Evolutionary conservation across 2,329 filamentous ascomycete genomes (phyloP), one percentile per base, ranked within the genome.

Genomic region (Pyrenochaeta sp.): DNA sequence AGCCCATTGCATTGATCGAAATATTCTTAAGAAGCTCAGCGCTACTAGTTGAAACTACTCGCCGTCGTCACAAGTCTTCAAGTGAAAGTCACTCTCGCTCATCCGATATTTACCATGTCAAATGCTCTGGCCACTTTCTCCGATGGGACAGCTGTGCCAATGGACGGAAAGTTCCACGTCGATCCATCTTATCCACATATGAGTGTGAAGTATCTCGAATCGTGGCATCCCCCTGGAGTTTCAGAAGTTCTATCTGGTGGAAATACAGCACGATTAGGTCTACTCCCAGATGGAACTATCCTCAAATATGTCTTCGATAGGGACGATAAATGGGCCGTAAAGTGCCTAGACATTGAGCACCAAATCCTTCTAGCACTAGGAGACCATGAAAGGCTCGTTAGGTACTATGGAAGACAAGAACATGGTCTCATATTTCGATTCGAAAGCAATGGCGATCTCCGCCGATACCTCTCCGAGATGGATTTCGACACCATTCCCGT

Each of bases 141-240:
- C 10, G 38, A 53, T 35, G 41, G 50, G 15, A 46, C 39, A 21
- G 27, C 50, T 9, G 52, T 53, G 17, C 52, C 52, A 17, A 48
- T 37, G 23, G 53, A 52, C 24, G 54, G 54, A 14, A 53, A 55
- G 15, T 55, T 38, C 44, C 54, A 58, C 29, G 29, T 48, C 31
- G 54, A 58, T 35, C 54, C 51, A 28, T 38, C 35, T 15, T 15
- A 36, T 38, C 51, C 48, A 21, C 32, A 32, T 30, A 14, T 11
- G 29, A 24, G 13, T 10, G 27, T 55, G 13, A 52, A 34, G 44
- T 46, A 50, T 27, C 34, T 55, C 31, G 43, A 58, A 18, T 19
- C 48, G 21, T 51, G 48, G 49, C 24, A 51, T 31, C 54, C 51
- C 27, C 51, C 51, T 41, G 41, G 51, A 1, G 44, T 55, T 10